Evolutionary conservation across 73 alveolate species (phyloP).

Genomic region (Paramecium sexaurelia): DNA sequence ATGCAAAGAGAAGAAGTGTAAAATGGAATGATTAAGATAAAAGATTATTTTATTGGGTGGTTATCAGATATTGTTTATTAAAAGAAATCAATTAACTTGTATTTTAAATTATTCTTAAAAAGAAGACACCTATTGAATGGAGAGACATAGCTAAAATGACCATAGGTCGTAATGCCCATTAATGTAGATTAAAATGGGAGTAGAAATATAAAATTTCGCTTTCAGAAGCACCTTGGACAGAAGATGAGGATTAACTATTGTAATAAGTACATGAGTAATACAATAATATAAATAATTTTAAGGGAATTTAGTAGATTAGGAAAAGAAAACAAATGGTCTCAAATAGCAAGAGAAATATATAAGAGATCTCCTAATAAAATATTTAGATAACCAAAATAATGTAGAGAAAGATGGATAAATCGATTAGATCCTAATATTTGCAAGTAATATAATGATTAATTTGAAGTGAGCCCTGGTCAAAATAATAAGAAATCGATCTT

Average conservation of each 20-base stretch:
- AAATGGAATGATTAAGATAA: conserved; percentile 53
- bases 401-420: conserved; percentile 56
- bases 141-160: conserved; percentile 37
- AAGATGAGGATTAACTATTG: conserved; percentile 36
- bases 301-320: conserved; percentile 49
- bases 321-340: conserved; percentile 48
- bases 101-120: background rate
- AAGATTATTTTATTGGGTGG: conserved; percentile 52
- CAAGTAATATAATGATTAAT: background rate
- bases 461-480: conserved; percentile 47
- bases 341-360: conserved; percentile 42
- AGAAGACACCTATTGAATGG: conserved; percentile 28
- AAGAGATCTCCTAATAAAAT: conserved; percentile 53
- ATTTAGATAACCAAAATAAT: conserved; percentile 39
- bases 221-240: conserved; percentile 56
- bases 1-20: conserved; percentile 38
- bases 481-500: conserved; percentile 24
- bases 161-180: conserved; percentile 41
- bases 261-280: conserved; percentile 41
- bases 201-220: conserved; percentile 47
- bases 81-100: conserved; percentile 44
- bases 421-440: conserved; percentile 42
- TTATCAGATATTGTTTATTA: conserved; percentile 23
- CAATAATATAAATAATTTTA: background rate
- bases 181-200: conserved; percentile 59